Base-by-base conservation (phyloP, 805 yeast genomes). In the Pichia cabralensis region DNA sequence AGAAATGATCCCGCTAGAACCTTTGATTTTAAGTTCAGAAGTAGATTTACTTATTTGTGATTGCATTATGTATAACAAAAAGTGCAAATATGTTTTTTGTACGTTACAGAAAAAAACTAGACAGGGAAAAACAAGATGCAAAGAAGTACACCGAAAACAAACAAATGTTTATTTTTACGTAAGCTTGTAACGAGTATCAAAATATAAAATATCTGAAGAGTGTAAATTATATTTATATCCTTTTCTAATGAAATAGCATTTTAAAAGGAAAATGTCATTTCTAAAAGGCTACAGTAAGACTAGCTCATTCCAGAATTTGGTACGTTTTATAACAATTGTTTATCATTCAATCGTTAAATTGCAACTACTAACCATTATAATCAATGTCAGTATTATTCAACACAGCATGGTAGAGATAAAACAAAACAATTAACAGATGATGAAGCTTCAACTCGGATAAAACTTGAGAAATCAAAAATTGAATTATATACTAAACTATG, bases 1-100 rank as follows among this genome's bases (percentile, higher is more conserved):
- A 1, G 89, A 71, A 1, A 86, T 84, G 0, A 74, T 65, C 42
- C 76, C 74, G 9, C 94, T 75, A 0, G 94, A 80, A 10, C 95
- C 96, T 46, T 76, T 76, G 28, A 82, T 56, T 5, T 36, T 20
- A 8, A 35, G 21, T 9, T n/a, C n/a, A n/a, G 26, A 18, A 12
- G 17, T 19, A 12, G 29, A n/a, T 10, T 27, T 19, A n/a, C 13
- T n/a, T 12, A 12, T 27, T n/a, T 13, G 4, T n/a, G 15, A 6
- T n/a, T 18, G 17, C n/a, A n/a, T n/a, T n/a, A n/a, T n/a, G n/a
- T n/a, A n/a, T n/a, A n/a, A n/a, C n/a, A n/a, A n/a, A n/a, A n/a
- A n/a, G n/a, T n/a, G n/a, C n/a, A n/a, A n/a, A n/a, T n/a, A n/a
- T n/a, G n/a, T n/a, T n/a, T n/a, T n/a, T n/a, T n/a, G n/a, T n/a